Evolutionary conservation across 2,329 filamentous ascomycete genomes (phyloP).

Genomic region (Pseudogymnoascus sp.): DNA sequence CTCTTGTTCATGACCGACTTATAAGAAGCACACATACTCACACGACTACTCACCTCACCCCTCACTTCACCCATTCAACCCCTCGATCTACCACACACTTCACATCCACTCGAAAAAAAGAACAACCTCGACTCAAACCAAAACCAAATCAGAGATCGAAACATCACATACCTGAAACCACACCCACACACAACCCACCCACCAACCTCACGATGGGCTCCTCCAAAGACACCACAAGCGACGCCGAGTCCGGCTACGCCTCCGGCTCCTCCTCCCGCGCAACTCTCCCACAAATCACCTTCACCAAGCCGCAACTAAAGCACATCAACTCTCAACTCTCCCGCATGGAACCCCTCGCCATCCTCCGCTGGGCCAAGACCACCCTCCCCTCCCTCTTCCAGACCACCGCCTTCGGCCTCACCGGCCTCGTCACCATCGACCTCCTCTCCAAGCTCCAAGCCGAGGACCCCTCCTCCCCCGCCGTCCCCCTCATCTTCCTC

Average conservation of each 20-base stretch:
- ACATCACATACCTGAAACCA: slow-evolving; percentile 2
- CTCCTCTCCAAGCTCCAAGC: slow-evolving; percentile 71
- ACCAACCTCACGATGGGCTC: not conserved
- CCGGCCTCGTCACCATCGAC: slow-evolving; percentile 74
- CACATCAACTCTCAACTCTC: slow-evolving; percentile 88
- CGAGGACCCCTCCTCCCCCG: slow-evolving; percentile 52
- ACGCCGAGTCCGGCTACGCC: slow-evolving; percentile 78
- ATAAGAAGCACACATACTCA: not conserved
- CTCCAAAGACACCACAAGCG: slow-evolving; percentile 24
- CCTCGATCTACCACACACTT: not conserved
- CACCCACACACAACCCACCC: not conserved
- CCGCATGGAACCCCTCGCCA: slow-evolving; percentile 79
- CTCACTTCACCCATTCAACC: not conserved
- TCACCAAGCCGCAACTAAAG: slow-evolving; percentile 80
- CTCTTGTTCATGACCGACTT: slow-evolving; percentile 4
- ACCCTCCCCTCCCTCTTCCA: slow-evolving; percentile 86
- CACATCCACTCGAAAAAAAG: not conserved
- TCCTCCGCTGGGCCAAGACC: slow-evolving; percentile 85
- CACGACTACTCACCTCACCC: slow-evolving; percentile 1
- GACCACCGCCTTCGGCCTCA: slow-evolving; percentile 75
- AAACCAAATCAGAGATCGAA: not conserved
- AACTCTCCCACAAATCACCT: slow-evolving; percentile 67
- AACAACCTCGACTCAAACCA: not conserved
- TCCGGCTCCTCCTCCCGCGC: slow-evolving; percentile 52
- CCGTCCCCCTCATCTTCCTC: slow-evolving; percentile 68